Base-by-base conservation (phyloP, 1,284 basidiomycete genomes). In the Trametes pubescens region DNA sequence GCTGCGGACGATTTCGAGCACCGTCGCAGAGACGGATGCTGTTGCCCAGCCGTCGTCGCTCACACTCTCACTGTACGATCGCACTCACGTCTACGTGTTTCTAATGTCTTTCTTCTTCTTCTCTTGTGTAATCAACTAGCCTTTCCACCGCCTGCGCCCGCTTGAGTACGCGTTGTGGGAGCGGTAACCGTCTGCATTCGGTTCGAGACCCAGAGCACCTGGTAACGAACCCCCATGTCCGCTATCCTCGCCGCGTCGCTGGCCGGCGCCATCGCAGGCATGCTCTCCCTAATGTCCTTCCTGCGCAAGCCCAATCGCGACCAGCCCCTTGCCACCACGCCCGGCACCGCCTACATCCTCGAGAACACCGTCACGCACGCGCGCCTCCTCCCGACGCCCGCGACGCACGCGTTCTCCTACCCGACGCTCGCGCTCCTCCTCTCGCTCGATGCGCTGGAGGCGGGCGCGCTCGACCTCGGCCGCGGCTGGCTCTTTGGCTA, bases 371-470 rank as follows among this genome's bases (percentile, higher is more conserved):
- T 88, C 40, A 82, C 82, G 0, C 89, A 92, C 72, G 78, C 83
- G 0, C 82, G 90, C 26, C 77, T 86, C 49, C 77, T 91, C 3
- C 90, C 90, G 1, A 60, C 65, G 16, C 69, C 77, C 4, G 81
- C 88, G 0, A 68, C 76, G 3, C 87, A 91, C 72, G 76, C 81
- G 0, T 92, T 92, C 74, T 82, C 80, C 10, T 93, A 93, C 73
- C 84, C 87, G 0, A 87, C 89, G 0, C 76, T 92, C 29, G 85
- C 84, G 37, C 70, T 92, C 16, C 80, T 89, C 11, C 72, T 91
- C 35, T 86, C 89, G 4, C 75, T 94, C 14, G 79, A 83, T 58
- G 80, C 82, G 0, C 77, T 94, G 10, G 90, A 92, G 70, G 61
- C 68, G 1, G 76, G 79, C 22, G 49, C 65, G 2, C 76, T 91